These are phyloP conservation scores for Globisporangium parvum DNA, from an alignment of 352 stramenopile species.

Conservation along the genomic window DNA sequence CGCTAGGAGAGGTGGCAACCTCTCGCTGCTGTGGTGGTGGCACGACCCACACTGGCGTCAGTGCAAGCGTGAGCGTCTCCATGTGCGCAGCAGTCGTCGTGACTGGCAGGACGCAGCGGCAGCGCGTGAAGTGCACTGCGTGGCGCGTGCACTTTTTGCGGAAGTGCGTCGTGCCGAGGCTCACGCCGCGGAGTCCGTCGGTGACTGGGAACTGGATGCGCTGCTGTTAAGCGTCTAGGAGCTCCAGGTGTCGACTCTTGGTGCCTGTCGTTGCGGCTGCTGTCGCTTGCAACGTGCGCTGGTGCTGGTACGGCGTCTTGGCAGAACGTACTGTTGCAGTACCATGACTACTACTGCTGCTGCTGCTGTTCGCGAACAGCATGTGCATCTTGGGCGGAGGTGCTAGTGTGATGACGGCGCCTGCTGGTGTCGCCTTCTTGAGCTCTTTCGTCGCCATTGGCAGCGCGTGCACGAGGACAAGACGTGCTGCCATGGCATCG, in stretches of 20 bases:
- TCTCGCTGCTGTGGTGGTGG: background rate
- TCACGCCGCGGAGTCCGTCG: constrained; percentile 43
- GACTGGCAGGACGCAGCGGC: constrained; percentile 54
- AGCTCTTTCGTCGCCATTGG: constrained; percentile 54
- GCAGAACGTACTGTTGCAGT: background rate
- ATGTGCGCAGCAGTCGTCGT: constrained; percentile 46
- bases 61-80: constrained; percentile 38
- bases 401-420: constrained; percentile 34
- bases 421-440: constrained; percentile 24
- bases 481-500: constrained; percentile 23
- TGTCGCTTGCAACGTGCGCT: constrained; percentile 14
- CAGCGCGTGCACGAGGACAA: constrained; percentile 31
- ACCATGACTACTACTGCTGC: background rate
- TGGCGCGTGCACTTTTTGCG: constrained; percentile 57
- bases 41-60: constrained; percentile 12
- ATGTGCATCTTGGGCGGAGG: constrained; percentile 43
- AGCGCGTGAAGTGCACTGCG: constrained; percentile 45
- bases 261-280: constrained; percentile 4
- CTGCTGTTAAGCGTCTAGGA: background rate
- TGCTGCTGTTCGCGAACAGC: constrained; percentile 4
- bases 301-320: too few species aligned
- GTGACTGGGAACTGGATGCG: constrained; percentile 35
- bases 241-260: background rate
- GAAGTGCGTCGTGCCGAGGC: constrained; percentile 39
- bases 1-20: too few species aligned